Base-by-base conservation (phyloP, 2,329 filamentous ascomycete genomes). In the Dryadomyces quercivorus region DNA sequence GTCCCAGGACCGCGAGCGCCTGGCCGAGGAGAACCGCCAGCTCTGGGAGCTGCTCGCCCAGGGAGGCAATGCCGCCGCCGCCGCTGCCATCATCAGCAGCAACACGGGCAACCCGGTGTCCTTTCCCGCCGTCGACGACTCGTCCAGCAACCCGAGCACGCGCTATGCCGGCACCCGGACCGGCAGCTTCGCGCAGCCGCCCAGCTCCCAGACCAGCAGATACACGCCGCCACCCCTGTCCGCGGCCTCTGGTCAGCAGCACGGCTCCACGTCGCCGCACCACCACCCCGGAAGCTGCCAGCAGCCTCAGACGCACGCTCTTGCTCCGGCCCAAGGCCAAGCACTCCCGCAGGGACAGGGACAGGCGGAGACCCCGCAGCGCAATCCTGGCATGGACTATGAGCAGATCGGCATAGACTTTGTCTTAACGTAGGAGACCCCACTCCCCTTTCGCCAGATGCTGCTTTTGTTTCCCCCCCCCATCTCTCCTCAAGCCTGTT, bases 341-440 rank as follows among this genome's bases (percentile, higher is more conserved):
- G 20, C 15, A 26, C 21, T 22, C 45, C 12, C 22, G 34, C 56
- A 69, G 60, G 62, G 68, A 67, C 65, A 69, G 44, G 36, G 36
- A 12, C 36, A 40, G 36, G 36, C 36, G 10, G 36, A 12, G 10
- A 16, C 15, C 15, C 15, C 36, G 10, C 36, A 40, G 36, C 36
- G 15, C 36, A 64, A 66, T 52, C 59, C 63, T 12, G 69, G 72
- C 47, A 66, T 86, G 62, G 85, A 91, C 67, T 85, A 87, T 71
- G 86, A 92, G 67, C 85, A 90, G 67, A 81, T 87, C 62, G 88
- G 88, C 66, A 90, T 93, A 72, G 88, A 93, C 70, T 92, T 93
- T 74, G 88, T 93, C 64, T 80, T 93, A 79, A 86, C 86, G 88
- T 93, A 90, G 79, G 87, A 80, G 66, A 65, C 42, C 48, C 16